phyloP scores from a whole-genome alignment of 495 filamentous ascomycete genomes.

The Parachaetomium inaequale region DNA sequence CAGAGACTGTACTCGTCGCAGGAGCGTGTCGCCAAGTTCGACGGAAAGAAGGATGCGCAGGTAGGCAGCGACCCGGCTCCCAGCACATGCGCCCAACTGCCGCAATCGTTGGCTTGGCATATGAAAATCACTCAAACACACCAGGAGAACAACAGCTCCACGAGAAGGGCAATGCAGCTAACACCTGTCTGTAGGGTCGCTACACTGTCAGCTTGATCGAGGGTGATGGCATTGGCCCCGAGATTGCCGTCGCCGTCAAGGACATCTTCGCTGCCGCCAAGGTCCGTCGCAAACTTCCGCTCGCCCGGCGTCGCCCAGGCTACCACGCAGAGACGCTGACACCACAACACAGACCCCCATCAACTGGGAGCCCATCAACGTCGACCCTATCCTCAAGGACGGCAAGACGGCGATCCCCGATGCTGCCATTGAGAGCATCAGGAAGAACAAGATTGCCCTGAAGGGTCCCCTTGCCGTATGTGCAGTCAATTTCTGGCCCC shows the following conservation, averaged over 20 bases:
- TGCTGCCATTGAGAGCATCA: conserved; percentile 84
- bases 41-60: conserved; percentile 79
- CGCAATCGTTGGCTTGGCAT: conserved; percentile 16
- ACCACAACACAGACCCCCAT: conserved; percentile 65
- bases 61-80: conserved; percentile 51
- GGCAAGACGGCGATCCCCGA: conserved; percentile 87
- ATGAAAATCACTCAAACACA: conserved; percentile 47
- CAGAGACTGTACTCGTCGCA: conserved; percentile 48
- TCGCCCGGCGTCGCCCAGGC: conserved; percentile 23
- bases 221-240: conserved; percentile 96
- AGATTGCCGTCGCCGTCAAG: conserved; percentile 96
- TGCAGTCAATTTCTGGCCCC: neutral
- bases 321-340: conserved; percentile 4
- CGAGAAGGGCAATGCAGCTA: conserved; percentile 15
- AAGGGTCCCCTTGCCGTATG: conserved; percentile 95
- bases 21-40: conserved; percentile 87
- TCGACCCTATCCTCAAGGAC: conserved; percentile 86
- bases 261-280: conserved; percentile 95
- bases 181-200: conserved; percentile 63
- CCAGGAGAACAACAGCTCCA: neutral
- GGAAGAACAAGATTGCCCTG: conserved; percentile 88
- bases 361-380: conserved; percentile 95
- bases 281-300: conserved; percentile 47
- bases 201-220: conserved; percentile 96
- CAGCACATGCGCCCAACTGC: conserved; percentile 9